Evolutionary conservation across 768 basidiomycete genomes (phyloP), one percentile per base, ranked within the genome.

Genomic region (Pisolithus marmoratus): DNA sequence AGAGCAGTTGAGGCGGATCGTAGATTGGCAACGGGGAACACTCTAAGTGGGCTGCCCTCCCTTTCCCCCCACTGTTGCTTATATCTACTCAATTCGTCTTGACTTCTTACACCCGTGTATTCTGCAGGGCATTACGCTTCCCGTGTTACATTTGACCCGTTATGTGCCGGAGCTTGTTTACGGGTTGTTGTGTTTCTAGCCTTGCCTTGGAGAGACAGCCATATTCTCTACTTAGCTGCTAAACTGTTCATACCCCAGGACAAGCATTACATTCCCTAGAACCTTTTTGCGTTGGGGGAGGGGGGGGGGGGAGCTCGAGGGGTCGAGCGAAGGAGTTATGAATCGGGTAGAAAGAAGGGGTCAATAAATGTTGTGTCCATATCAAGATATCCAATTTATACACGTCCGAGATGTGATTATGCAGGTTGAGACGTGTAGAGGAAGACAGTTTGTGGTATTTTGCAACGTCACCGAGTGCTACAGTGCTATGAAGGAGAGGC

Each of bases 1-100:
- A 37, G 90, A 92, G 62, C 88, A 90, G 67, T 65, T 90, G 57
- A 90, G 82, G 78, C 84, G 83, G 49, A 60, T 72, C 4, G 85
- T 87, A 1, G 88, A 90, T 60, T 82, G 74, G 66, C 67, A 77
- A 50, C 70, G 84, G 7, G 68, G 54, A 4, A 57, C 57, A n/a
- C 53, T 66, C 55, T 54, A 50, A 45, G 14, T 15, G 24, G 8
- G 8, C 43, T 23, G 20, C 42, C 26, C 23, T 27, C n/a, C 12
- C 14, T 9, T 15, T 5, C 5, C 24, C 17, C 43, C 15, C 4
- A 8, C 24, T 19, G 15, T 24, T 22, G 20, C 23, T 23, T 44
- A 15, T 8, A 44, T 26, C 42, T 44, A 20, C 42, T 17, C 15
- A 27, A 9, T 27, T 26, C 14, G 5, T 17, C 43, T 15, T 29